Base-by-base conservation (phyloP, 192 early-diverging fungal species). In the Umbelopsis isabellina region DNA sequence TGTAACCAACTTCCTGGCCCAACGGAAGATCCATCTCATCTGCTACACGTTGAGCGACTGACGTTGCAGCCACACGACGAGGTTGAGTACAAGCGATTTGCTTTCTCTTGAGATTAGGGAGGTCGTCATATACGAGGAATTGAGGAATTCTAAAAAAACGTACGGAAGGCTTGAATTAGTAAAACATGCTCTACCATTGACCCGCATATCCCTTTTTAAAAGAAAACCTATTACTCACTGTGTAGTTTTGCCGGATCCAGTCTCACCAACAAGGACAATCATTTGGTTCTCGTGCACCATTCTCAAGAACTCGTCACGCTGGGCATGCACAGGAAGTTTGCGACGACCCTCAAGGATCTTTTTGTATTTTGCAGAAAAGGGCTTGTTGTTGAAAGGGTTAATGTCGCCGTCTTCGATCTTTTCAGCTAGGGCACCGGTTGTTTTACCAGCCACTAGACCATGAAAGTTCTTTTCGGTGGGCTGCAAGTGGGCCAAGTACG, bases 61-160 rank as follows among this genome's bases (percentile, higher is more conserved):
- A 97, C 94, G 95, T 99, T n/a, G 98, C 98, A 9, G 98, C 97
- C 30, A 99, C 95, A 84, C 98, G 90, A 78, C 98, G 92, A 18
- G 98, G 98, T 74, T 99, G 98, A 46, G 98, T 99, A 82, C 98
- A 99, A 15, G 96, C 98, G 79, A 98, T 94, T 84, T 94, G 89
- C 72, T 91, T 95, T 35, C 91, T 90, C 65, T 95, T 92, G 18
- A 88, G 75, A 46, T 91, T 95, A 45, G 98, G 97, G 55, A 97
- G 85, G 69, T 94, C 89, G 82, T 99, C 97, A 69, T 91, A 91
- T 5, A 91, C 83, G 75, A 98, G 79, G 75, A 95, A 99, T 79
- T 99, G 98, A 18, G 98, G 98, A 53, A 99, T 97, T 82, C 91
- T 93, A 77, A 65, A 27, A 77, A 65, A 27, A 10, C 3, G 27